A percentile compares a stretch with the other conserved stretches of the same genome.
phyloP scores from a whole-genome alignment of 352 stramenopile species.

The Globisporangium barbulae region DNA sequence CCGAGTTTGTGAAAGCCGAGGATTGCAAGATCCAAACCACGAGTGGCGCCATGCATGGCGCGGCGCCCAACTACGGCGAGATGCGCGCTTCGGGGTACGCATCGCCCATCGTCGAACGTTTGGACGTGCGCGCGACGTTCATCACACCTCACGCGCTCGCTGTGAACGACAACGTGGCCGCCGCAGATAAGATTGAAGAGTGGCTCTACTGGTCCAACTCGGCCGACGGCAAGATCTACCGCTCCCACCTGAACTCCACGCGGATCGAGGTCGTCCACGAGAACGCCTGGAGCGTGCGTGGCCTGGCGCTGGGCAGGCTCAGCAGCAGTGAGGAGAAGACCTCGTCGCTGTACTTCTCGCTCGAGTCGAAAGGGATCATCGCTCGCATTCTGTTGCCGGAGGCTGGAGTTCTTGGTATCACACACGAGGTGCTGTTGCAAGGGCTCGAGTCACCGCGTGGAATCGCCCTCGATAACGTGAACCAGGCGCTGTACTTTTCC shows the following conservation, averaged over 20 bases:
- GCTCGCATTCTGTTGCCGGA: constrained; percentile 19
- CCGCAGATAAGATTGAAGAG: constrained; percentile 10
- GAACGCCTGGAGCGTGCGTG: constrained; percentile 48
- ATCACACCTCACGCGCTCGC: constrained; percentile 47
- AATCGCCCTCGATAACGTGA: constrained; percentile 32
- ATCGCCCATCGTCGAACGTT: constrained; percentile 46
- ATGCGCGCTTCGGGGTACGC: constrained; percentile 41
- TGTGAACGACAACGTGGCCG: constrained; percentile 27
- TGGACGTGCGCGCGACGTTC: constrained; percentile 33
- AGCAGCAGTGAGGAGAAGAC: not conserved
- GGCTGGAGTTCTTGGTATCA: not conserved
- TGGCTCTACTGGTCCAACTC: constrained; percentile 79
- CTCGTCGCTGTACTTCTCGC: constrained; percentile 44
- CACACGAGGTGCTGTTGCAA: constrained; percentile 27
- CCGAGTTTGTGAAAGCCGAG: constrained; percentile 21
- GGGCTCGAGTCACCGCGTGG: constrained; percentile 49
- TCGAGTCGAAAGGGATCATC: constrained; percentile 60
- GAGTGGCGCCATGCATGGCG: constrained; percentile 43
- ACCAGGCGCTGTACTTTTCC: constrained; percentile 54
- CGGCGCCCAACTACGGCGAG: constrained; percentile 41
- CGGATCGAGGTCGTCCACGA: constrained; percentile 40
- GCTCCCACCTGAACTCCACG: constrained; percentile 42
- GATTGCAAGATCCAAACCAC: constrained; percentile 57
- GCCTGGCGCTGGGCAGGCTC: constrained; percentile 29
- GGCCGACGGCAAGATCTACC: constrained; percentile 57